Evolutionary conservation across 2,329 filamentous ascomycete genomes (phyloP).

Genomic region (Parasarocladium wereldwijsianum): DNA sequence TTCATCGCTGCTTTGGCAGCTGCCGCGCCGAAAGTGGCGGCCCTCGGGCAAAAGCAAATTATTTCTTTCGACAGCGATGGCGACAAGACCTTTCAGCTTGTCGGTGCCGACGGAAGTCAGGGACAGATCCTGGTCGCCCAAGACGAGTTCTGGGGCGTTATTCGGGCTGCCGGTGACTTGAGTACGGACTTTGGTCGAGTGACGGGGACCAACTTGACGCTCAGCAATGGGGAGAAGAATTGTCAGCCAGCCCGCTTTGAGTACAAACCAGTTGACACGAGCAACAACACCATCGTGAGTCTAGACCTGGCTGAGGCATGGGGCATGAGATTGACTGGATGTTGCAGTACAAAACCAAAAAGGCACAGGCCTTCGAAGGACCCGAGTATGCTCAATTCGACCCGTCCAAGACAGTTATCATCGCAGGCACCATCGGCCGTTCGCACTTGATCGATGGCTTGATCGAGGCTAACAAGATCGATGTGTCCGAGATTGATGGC

Average conservation of each 20-base stretch:
- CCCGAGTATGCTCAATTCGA: constrained; percentile 27
- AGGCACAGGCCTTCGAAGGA: constrained; percentile 15
- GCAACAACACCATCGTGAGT: constrained; percentile 31
- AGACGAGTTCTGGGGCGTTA: constrained; percentile 46
- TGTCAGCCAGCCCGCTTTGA: constrained; percentile 23
- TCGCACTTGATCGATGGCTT: constrained; percentile 47
- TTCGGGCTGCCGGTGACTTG: constrained; percentile 49
- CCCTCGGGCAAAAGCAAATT: constrained; percentile 5
- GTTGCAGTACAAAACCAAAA: constrained; percentile 10
- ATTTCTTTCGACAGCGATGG: constrained; percentile 3
- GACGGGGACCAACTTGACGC: constrained; percentile 47
- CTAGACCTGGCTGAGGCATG: not conserved
- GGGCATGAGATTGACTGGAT: not conserved
- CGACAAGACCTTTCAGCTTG: constrained; percentile 15
- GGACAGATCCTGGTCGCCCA: constrained; percentile 39
- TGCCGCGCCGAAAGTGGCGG: constrained; percentile 1
- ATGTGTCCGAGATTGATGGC: constrained; percentile 40
- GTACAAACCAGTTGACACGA: constrained; percentile 27
- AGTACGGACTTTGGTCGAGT: constrained; percentile 57
- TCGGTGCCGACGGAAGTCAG: constrained; percentile 19
- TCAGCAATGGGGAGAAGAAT: constrained; percentile 30
- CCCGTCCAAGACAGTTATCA: constrained; percentile 39
- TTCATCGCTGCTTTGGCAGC: not conserved
- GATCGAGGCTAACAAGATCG: constrained; percentile 37
- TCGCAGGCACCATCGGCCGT: constrained; percentile 53